A percentile compares a stretch with the other conserved stretches of the same genome.
These are phyloP conservation scores for Candida vaughaniae DNA, from an alignment of 805 yeast species.

Conservation along the genomic window DNA sequence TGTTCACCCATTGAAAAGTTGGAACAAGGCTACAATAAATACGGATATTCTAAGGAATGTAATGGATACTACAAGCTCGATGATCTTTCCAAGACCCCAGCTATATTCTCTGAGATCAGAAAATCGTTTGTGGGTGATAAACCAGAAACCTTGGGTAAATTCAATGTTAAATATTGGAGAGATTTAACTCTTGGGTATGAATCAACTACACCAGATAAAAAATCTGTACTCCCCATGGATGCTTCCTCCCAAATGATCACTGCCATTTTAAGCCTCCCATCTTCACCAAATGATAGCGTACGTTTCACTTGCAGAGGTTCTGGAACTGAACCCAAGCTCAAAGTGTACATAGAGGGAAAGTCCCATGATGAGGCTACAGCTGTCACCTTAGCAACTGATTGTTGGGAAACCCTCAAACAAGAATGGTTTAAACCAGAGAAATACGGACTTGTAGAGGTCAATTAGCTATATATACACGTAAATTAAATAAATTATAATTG, in stretches of 20 bases:
- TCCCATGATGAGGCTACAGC: slow-evolving; percentile 51
- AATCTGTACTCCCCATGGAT: slow-evolving; percentile 71
- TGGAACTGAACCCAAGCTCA: slow-evolving; percentile 94
- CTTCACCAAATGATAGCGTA: slow-evolving; percentile 27
- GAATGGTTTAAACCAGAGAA: slow-evolving; percentile 14
- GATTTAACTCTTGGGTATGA: slow-evolving; percentile 85
- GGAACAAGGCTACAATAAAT: slow-evolving; percentile 55
- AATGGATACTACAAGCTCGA: slow-evolving; percentile 82
- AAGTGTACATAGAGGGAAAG: slow-evolving; percentile 83
- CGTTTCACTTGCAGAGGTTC: slow-evolving; percentile 89
- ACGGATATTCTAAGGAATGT: slow-evolving; percentile 80
- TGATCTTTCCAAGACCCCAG: slow-evolving; percentile 47
- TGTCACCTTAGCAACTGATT: slow-evolving; percentile 48
- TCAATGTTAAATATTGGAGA: slow-evolving; percentile 64
- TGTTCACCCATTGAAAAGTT: slow-evolving; percentile 49
- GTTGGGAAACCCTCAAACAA: slow-evolving; percentile 50
- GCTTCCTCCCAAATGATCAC: slow-evolving; percentile 85
- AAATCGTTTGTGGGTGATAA: slow-evolving; percentile 19
- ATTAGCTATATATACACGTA: background rate
- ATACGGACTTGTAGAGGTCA: slow-evolving; percentile 9
- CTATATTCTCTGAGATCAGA: slow-evolving; percentile 58
- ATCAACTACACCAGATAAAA: slow-evolving; percentile 55
- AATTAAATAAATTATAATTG: too few relatives aligned
- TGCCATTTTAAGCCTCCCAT: slow-evolving; percentile 36
- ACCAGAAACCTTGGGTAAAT: slow-evolving; percentile 58